These are phyloP conservation scores for Globisporangium radiosum DNA, from an alignment of 352 stramenopile species.

Conservation along the genomic window DNA sequence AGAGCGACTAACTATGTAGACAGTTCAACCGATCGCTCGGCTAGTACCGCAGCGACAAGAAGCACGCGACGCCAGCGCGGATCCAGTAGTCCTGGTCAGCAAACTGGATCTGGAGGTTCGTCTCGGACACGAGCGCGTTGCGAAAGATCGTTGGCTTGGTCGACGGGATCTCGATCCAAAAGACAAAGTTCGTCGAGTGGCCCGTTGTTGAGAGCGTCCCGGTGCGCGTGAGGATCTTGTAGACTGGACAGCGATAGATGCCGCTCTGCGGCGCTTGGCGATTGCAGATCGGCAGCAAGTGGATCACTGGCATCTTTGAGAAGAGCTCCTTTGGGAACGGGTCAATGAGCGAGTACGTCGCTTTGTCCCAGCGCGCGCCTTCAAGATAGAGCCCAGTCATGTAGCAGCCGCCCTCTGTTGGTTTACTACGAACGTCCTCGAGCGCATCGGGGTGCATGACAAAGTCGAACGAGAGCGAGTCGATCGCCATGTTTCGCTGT, in stretches of 20 bases:
- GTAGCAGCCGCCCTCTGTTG: slow-evolving; percentile 73
- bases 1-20: too few relatives aligned
- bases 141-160: slow-evolving; percentile 72
- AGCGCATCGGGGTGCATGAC: slow-evolving; percentile 56
- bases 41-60: slow-evolving; percentile 92
- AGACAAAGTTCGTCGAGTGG: slow-evolving; percentile 97
- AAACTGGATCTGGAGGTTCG: slow-evolving; percentile 87
- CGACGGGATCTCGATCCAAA: slow-evolving; percentile 94
- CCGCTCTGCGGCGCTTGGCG: slow-evolving; percentile 64
- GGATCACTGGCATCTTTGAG: slow-evolving; percentile 87
- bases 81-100: slow-evolving; percentile 94
- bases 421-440: slow-evolving; percentile 25
- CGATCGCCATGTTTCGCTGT: slow-evolving; percentile 68
- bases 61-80: slow-evolving; percentile 93
- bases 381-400: slow-evolving; percentile 90
- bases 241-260: slow-evolving; percentile 92
- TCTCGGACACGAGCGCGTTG: slow-evolving; percentile 91
- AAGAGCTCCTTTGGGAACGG: slow-evolving; percentile 91
- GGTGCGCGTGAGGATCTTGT: slow-evolving; percentile 92
- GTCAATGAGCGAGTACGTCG: slow-evolving; percentile 72
- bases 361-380: slow-evolving; percentile 85
- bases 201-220: slow-evolving; percentile 94
- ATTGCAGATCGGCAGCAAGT: slow-evolving; percentile 80
- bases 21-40: too few relatives aligned
- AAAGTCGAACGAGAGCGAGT: slow-evolving; percentile 80